These are phyloP conservation scores for Elsinoe australis DNA, from an alignment of 2,329 filamentous ascomycete species.

Conservation along the genomic window DNA sequence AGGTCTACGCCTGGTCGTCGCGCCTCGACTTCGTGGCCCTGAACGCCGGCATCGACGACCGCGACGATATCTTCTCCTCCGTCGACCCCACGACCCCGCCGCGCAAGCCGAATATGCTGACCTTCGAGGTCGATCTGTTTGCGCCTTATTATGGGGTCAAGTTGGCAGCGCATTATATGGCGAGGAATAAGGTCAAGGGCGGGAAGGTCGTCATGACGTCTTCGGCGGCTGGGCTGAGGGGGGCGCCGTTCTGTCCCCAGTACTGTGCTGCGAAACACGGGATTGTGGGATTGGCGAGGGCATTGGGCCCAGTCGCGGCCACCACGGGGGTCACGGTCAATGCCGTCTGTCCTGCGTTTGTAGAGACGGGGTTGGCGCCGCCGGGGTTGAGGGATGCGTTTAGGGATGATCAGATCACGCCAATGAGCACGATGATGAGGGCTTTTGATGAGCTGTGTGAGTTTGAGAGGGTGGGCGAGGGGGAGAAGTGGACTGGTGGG, in stretches of 20 bases:
- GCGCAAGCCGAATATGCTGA: slow-evolving; percentile 29
- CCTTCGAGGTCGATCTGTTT: slow-evolving; percentile 30
- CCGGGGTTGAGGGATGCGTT: slow-evolving; percentile 33
- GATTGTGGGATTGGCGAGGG: slow-evolving; percentile 34
- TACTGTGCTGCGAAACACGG: slow-evolving; percentile 40
- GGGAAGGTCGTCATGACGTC: slow-evolving; percentile 32
- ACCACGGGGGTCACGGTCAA: slow-evolving; percentile 35
- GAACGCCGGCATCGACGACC: slow-evolving; percentile 32
- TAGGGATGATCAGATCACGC: slow-evolving; percentile 35
- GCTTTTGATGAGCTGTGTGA: slow-evolving; percentile 33
- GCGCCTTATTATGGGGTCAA: slow-evolving; percentile 33
- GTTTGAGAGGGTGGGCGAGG: slow-evolving; percentile 24
- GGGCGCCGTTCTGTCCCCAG: slow-evolving; percentile 31
- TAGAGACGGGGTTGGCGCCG: slow-evolving; percentile 35
- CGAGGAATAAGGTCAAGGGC: slow-evolving; percentile 22
- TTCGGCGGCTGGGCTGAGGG: slow-evolving; percentile 30
- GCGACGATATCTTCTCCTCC: slow-evolving; percentile 30
- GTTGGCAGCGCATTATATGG: slow-evolving; percentile 34
- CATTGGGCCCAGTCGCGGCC: slow-evolving; percentile 30
- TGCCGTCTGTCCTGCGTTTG: slow-evolving; percentile 36
- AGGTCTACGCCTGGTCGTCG: slow-evolving; percentile 23
- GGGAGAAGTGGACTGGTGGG: slow-evolving; percentile 21
- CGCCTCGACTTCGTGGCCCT: slow-evolving; percentile 30
- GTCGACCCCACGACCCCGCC: slow-evolving; percentile 25
- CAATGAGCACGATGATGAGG: slow-evolving; percentile 34